Evolutionary conservation across 176 grass and related monocot genomes (phyloP), one percentile per base, ranked within the genome.

Genomic region (Phragmites australis): DNA sequence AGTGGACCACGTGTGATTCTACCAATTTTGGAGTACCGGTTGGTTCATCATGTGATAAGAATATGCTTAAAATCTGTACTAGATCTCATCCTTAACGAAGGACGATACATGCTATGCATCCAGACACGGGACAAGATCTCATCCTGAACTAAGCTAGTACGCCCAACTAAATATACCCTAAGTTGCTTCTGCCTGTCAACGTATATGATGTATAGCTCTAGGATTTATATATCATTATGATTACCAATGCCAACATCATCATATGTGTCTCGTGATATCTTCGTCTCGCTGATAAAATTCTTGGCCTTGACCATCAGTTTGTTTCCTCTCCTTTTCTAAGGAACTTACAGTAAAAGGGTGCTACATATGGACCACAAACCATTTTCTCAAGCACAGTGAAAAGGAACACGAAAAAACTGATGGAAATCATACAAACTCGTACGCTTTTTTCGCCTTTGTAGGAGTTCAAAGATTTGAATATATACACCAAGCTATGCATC

Each of bases 361-460:
- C 74, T 37, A 37, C 5, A 37, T 47, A 54, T 81, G 82, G 87
- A 76, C 82, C 82, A 85, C 77, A 70, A 76, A 77, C 70, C 45
- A 76, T 81, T 76, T 81, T 64, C 46, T 63, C 26, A 80, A 14
- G 76, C 17, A 43, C 45, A 79, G 67, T 18, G 55, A 51, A 11
- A 32, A 68, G 29, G 17, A 37, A 37, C 34, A 37, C 34, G 34
- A 49, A 31, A 80, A 80, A 58, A 64, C 25, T 32, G 61, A 44
- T 29, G 52, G 45, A 81, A 81, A 89, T 84, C 77, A 81, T 83
- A 58, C 46, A 8, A 52, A 39, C 31, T 60, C 45, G 71, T 62
- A 84, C 82, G 44, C 29, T 57, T 57, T 56, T 63, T 70, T 81
- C 70, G 55, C 71, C 71, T 89, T 89, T 85, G 72, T 81, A 85